A percentile compares a stretch with the other conserved stretches of the same genome.
Conservation (phyloP, 78 protist genomes). For the Mastigamoeba balamuthi region DNA sequence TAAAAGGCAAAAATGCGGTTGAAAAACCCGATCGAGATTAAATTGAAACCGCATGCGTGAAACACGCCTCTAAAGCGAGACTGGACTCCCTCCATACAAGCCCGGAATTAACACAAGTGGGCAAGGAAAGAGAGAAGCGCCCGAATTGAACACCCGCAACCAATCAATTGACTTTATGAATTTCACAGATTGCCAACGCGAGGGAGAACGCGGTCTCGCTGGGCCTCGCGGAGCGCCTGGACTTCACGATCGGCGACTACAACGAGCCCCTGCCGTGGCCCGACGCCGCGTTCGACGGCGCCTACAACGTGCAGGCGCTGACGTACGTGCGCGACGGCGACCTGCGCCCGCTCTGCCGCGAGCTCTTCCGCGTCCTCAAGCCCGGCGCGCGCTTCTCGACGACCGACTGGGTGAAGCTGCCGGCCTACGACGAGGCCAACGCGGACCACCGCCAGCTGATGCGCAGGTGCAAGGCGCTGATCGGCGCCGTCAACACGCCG, state of each 20-base stretch:
- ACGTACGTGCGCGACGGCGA: neutral
- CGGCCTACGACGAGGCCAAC: neutral
- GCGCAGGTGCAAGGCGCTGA: neutral
- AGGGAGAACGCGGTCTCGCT: too few relatives aligned
- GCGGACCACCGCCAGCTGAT: neutral
- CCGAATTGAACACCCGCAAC: too few relatives aligned
- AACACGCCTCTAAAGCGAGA: neutral
- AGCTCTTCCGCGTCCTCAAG: conserved; percentile 1
- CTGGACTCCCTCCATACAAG: too few relatives aligned
- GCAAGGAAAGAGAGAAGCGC: too few relatives aligned
- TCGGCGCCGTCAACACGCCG: neutral
- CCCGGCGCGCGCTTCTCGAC: neutral
- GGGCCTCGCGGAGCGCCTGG: too few relatives aligned
- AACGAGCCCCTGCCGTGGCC: neutral
- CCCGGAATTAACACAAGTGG: too few relatives aligned
- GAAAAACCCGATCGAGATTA: too few relatives aligned
- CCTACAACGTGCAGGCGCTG: neutral
- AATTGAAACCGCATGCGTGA: too few relatives aligned
- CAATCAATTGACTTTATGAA: too few relatives aligned
- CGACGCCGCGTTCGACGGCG: neutral
- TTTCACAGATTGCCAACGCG: too few relatives aligned
- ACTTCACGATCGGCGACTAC: too few relatives aligned
- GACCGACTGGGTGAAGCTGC: neutral
- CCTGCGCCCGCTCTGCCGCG: neutral
- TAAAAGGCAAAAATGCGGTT: too few relatives aligned